phyloP scores from a whole-genome alignment of 305 asterid species.

The Solanum chacoense region DNA sequence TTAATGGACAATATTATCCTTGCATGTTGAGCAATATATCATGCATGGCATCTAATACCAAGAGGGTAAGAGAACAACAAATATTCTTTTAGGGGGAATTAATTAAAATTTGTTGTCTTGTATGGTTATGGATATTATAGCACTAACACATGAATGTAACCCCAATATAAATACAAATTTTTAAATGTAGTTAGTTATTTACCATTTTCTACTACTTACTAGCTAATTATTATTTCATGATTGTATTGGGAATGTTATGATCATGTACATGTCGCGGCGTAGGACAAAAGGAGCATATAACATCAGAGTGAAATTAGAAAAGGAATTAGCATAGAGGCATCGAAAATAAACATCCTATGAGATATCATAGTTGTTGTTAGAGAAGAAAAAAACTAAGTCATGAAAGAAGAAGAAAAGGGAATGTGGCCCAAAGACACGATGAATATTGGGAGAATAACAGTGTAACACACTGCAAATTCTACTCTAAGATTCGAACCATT shows the following conservation, averaged over 20 bases:
- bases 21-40: slow-evolving; percentile 9
- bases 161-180: not conserved
- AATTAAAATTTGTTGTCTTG: not conserved
- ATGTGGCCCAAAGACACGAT: not conserved
- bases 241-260: not conserved
- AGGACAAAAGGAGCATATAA: not conserved
- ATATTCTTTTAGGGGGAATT: not conserved
- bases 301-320: not conserved
- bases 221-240: not conserved
- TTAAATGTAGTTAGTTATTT: not conserved
- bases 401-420: not conserved
- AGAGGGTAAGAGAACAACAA: not conserved
- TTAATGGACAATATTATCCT: slow-evolving; percentile 24
- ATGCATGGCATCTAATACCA: not conserved
- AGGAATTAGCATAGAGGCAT: not conserved
- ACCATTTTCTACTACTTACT: not conserved
- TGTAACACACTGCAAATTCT: not conserved
- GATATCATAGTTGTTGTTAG: not conserved
- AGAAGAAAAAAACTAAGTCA: not conserved
- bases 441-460: not conserved
- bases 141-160: not conserved
- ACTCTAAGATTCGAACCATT: not conserved
- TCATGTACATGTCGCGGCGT: not conserved
- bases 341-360: not conserved
- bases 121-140: not conserved